phyloP scores from a whole-genome alignment of 106 monocot species.

The Acorus calamus region DNA sequence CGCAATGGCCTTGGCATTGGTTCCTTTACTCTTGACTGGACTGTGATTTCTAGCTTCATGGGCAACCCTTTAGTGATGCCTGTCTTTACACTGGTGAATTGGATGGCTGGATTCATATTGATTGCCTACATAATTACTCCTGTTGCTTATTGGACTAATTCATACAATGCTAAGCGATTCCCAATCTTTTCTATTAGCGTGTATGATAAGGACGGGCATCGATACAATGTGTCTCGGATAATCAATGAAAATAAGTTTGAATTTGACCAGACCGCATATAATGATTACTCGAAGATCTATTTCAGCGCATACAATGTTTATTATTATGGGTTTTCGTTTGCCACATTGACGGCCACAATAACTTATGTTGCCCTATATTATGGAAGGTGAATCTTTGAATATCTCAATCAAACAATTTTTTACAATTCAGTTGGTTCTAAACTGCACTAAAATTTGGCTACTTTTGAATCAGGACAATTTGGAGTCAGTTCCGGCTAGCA shows the following conservation, averaged over 20 bases:
- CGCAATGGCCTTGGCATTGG: constrained; percentile 43
- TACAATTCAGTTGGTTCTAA: background rate
- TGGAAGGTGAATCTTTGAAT: constrained; percentile 2
- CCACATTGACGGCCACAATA: constrained; percentile 1
- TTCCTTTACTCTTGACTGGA: constrained; percentile 50
- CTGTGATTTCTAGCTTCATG: constrained; percentile 27
- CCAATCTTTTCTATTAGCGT: constrained; percentile 18
- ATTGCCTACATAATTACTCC: constrained; percentile 30
- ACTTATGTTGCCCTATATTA: background rate
- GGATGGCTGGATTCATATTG: constrained; percentile 26
- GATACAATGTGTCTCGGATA: constrained; percentile 15
- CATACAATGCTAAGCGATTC: constrained; percentile 30
- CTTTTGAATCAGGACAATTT: constrained; percentile 19
- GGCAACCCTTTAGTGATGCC: constrained; percentile 50
- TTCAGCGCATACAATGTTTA: constrained; percentile 4
- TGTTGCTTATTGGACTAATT: constrained; percentile 38
- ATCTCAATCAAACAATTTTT: background rate
- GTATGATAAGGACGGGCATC: constrained; percentile 9
- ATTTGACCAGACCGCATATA: constrained; percentile 14
- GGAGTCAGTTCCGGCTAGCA: constrained; percentile 20
- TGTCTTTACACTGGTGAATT: constrained; percentile 38
- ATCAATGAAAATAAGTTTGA: constrained; percentile 14
- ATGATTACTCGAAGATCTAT: background rate
- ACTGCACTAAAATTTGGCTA: background rate
- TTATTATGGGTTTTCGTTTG: constrained; percentile 8